phyloP scores from a whole-genome alignment of 495 filamentous ascomycete species.

The Trichoderma virens region DNA sequence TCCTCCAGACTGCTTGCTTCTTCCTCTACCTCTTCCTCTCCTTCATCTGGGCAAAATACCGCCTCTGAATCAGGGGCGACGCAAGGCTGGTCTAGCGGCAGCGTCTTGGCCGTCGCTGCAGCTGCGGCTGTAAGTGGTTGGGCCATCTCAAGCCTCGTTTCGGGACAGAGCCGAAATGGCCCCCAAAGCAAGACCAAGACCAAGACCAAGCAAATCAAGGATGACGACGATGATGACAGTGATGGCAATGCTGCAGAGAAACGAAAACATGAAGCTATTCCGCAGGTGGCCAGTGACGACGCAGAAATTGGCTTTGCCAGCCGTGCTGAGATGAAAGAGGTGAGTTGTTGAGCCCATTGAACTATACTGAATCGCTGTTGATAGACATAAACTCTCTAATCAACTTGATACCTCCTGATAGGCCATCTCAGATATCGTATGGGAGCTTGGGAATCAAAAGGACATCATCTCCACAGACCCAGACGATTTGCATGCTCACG shows the following conservation, averaged over 20 bases:
- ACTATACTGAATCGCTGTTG: neutral
- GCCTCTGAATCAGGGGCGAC: neutral
- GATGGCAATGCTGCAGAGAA: neutral
- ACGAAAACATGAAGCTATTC: neutral
- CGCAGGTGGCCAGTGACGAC: neutral
- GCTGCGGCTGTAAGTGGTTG: conserved; percentile 1
- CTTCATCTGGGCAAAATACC: too few relatives aligned
- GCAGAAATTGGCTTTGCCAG: neutral
- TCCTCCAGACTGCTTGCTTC: neutral
- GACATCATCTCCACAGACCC: conserved; percentile 64
- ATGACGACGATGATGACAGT: neutral
- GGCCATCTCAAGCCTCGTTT: neutral
- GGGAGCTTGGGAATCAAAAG: conserved; percentile 1
- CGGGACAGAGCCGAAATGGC: neutral
- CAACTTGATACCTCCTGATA: neutral
- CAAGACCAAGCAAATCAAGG: neutral
- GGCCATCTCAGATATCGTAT: conserved; percentile 7
- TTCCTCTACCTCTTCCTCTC: neutral
- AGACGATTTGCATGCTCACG: conserved; percentile 72
- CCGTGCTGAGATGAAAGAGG: neutral
- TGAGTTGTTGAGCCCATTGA: neutral
- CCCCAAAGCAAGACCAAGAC: neutral
- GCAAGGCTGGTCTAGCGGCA: conserved; percentile 1
- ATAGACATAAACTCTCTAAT: neutral
- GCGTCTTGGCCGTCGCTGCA: neutral